Percentiles rank a stretch among this genome's conserved stretches.
Conservation (phyloP, 495 filamentous ascomycete species). For the Darksidea phi region DNA sequence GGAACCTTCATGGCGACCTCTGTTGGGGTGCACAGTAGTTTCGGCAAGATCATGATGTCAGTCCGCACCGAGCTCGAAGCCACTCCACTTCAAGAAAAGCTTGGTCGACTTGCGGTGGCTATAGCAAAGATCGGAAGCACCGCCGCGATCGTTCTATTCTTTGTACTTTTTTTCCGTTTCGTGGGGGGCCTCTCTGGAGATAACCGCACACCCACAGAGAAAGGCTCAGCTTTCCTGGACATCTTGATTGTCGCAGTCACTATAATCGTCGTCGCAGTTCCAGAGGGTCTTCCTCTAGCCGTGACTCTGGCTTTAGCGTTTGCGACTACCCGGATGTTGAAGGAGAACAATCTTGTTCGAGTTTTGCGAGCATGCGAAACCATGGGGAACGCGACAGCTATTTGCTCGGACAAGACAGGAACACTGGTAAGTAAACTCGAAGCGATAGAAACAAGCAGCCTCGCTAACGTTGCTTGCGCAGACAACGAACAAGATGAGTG, state of each 20-base stretch:
- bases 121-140: slow-evolving; percentile 90
- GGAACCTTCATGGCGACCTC: slow-evolving; percentile 60
- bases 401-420: slow-evolving; percentile 96
- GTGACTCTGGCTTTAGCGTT: slow-evolving; percentile 95
- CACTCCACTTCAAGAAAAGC: slow-evolving; percentile 87
- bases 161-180: slow-evolving; percentile 89
- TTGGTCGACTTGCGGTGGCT: slow-evolving; percentile 85
- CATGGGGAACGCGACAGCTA: slow-evolving; percentile 94
- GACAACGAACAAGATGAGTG: slow-evolving; percentile 83
- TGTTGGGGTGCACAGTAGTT: slow-evolving; percentile 78
- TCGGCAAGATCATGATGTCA: slow-evolving; percentile 92
- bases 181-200: slow-evolving; percentile 65
- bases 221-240: slow-evolving; percentile 82
- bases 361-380: slow-evolving; percentile 90
- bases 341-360: slow-evolving; percentile 91
- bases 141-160: slow-evolving; percentile 78
- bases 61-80: slow-evolving; percentile 85
- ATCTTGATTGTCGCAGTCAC: slow-evolving; percentile 96
- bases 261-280: slow-evolving; percentile 94
- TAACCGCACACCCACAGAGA: slow-evolving; percentile 58
- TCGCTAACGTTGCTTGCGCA: neutral
- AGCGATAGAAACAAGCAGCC: neutral
- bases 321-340: slow-evolving; percentile 91
- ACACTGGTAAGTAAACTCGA: slow-evolving; percentile 53
- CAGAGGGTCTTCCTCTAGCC: slow-evolving; percentile 87